Base-by-base conservation (phyloP, 805 yeast genomes). In the Sugiyamaella chiloensis region DNA sequence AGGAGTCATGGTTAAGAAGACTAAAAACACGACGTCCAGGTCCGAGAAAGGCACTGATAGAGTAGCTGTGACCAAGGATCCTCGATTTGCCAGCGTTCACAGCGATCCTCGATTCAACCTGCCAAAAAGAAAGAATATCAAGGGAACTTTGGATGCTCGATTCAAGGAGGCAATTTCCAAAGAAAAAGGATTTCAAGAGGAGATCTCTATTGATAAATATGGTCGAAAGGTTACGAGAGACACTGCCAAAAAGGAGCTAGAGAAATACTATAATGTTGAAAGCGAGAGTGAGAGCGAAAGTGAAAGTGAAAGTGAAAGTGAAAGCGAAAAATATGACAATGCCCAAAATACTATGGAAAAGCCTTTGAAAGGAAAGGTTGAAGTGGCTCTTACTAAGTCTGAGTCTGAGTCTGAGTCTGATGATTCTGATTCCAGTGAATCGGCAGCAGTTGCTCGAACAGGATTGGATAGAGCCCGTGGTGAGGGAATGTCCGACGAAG, bases 41-140 rank as follows among this genome's bases (percentile, higher is more conserved):
- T 8, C 5, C 6, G n/a, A n/a, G n/a, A n/a, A 29, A n/a, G 24
- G n/a, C 12, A 16, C 21, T 17, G 42, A 24, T 11, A 42, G 31
- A 29, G 32, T 56, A 44, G 69, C 74, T 4, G 68, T 74, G 4
- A 75, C 82, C 2, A 59, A 66, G 2, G 98, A 93, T 68, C 76
- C 83, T 20, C 79, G 98, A 63, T 91, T 91, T 65, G 68, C 85
- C 6, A 72, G 81, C 6, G 84, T 91, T 5, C 87, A 84, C 58
- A 79, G 76, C 54, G 99, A 93, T 66, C 98, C 98, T 3, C 75
- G 96, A 53, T 93, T 91, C 70, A 83, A 79, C 51, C 68, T 80
- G 21, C 90, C 96, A 1, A 83, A 75, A 59, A 75, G 74, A 63
- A 81, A 80, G 57, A 80, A 83, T 48, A 68, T 81, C 52, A 85